phyloP scores from a whole-genome alignment of 1,284 basidiomycete genomes.

The Ustilago vetiveriae region DNA sequence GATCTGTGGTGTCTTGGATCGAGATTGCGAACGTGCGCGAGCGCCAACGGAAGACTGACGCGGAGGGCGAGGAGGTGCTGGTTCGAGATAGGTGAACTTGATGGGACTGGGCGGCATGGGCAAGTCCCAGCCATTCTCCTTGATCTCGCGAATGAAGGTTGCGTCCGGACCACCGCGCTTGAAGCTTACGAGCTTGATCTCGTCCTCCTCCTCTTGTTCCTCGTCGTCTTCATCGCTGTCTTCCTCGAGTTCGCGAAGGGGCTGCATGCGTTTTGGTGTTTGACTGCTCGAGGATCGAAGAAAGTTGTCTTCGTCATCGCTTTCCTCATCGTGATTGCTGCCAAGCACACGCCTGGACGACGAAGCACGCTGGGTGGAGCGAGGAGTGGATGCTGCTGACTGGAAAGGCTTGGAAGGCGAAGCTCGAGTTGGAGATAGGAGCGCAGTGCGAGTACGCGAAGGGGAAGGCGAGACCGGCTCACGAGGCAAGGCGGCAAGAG shows the following conservation, averaged over 20 bases:
- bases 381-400: slow-evolving; percentile 12
- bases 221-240: slow-evolving; percentile 15
- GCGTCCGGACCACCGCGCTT: slow-evolving; percentile 41
- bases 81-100: slow-evolving; percentile 46
- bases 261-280: slow-evolving; percentile 11
- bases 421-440: slow-evolving; percentile 17
- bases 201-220: slow-evolving; percentile 27
- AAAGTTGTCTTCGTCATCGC: slow-evolving; percentile 17
- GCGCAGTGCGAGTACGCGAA: slow-evolving; percentile 17
- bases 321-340: neutral
- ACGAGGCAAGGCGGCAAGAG: slow-evolving; percentile 18
- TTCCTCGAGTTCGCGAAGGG: slow-evolving; percentile 11
- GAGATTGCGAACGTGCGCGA: slow-evolving; percentile 19
- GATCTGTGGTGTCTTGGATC: slow-evolving; percentile 33
- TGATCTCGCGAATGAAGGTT: slow-evolving; percentile 44
- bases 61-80: slow-evolving; percentile 8
- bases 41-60: slow-evolving; percentile 12
- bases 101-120: slow-evolving; percentile 29
- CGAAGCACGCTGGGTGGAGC: slow-evolving; percentile 7
- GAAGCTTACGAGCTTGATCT: slow-evolving; percentile 35
- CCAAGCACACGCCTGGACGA: slow-evolving; percentile 4
- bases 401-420: slow-evolving; percentile 11
- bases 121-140: slow-evolving; percentile 45
- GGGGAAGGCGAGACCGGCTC: slow-evolving; percentile 45
- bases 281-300: slow-evolving; percentile 1